Conservation (phyloP, 345 rosid species). For the Lepidium sativum region DNA sequence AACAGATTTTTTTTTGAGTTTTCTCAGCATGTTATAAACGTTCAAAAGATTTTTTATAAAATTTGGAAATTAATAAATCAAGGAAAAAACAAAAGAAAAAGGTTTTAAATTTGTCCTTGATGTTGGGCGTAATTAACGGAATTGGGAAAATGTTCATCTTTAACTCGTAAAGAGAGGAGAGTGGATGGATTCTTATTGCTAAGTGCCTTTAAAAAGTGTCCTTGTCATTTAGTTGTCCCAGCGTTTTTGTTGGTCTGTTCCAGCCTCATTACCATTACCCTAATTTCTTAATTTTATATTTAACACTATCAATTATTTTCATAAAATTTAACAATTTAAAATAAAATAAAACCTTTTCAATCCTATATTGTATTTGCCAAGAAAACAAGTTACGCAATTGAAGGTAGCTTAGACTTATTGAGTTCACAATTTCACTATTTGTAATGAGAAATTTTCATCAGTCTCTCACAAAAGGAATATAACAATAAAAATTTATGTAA, state of each 20-base stretch:
- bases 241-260: slow-evolving; percentile 12
- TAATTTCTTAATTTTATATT: not conserved
- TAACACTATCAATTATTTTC: not conserved
- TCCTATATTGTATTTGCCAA: not conserved
- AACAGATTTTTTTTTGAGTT: no score
- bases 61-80: not conserved
- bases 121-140: slow-evolving; percentile 25
- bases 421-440: no score
- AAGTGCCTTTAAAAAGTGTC: slow-evolving; percentile 12
- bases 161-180: slow-evolving; percentile 9
- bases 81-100: not conserved
- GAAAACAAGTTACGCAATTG: not conserved
- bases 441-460: no score
- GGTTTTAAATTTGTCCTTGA: not conserved
- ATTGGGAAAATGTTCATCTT: not conserved
- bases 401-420: not conserved
- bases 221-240: slow-evolving; percentile 13
- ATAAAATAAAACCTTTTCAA: not conserved
- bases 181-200: slow-evolving; percentile 17
- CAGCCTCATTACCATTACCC: not conserved
- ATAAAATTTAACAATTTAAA: not conserved
- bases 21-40: not conserved
- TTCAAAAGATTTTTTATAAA: not conserved
- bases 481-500: no score
- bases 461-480: no score